Evolutionary conservation across 495 filamentous ascomycete species (phyloP), one percentile per base, ranked within the genome.

Genomic region (Beverwykella pulmonaria): DNA sequence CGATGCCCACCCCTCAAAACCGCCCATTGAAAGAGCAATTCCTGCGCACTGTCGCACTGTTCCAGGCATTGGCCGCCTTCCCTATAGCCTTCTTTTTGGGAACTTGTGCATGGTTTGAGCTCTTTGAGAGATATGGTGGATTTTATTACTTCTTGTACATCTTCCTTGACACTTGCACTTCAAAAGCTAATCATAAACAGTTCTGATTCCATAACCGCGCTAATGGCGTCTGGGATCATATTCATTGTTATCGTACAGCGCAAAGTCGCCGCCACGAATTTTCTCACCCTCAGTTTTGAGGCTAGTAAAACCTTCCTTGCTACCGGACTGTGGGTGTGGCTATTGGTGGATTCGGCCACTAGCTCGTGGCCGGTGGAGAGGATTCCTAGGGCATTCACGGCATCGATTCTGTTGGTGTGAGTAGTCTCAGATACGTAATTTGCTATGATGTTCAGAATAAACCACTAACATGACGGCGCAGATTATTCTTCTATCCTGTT

Each of bases 231-330:
- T 8, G 54, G 32, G 4, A 58, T 58, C 12, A 58, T 46, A 1
- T 58, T 58, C 54, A 20, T 58, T 14, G 54, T 58, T 15, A 6
- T 44, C 10, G 36, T 58, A 5, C 54, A 58, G 54, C 54, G 54
- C 54, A 41, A 46, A 10, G 36, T 25, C 7, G 36, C 20, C 20
- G 20, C 19, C 1, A 46, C 30, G 6, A 41, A 41, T 2, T 10
- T 25, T 6, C 30, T 20, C 5, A 46, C 54, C 2, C 36, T 58
- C 19, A 20, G 5, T 2, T 58, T 58, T 29, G 54, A 58, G 34
- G 6, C 19, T 6, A 15, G 7, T 10, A 58, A 58, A n/a, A 26
- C 17, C 1, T 23, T 20, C 2, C 36, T 58, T 25, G 54, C 54
- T 4, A 58, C 54, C 2, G 54, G 20, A 22, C 20, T 58, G 1